Evolutionary conservation across 208 protist species (phyloP), one percentile per base, ranked within the genome.

Genomic region (Leishmania mexicana): DNA sequence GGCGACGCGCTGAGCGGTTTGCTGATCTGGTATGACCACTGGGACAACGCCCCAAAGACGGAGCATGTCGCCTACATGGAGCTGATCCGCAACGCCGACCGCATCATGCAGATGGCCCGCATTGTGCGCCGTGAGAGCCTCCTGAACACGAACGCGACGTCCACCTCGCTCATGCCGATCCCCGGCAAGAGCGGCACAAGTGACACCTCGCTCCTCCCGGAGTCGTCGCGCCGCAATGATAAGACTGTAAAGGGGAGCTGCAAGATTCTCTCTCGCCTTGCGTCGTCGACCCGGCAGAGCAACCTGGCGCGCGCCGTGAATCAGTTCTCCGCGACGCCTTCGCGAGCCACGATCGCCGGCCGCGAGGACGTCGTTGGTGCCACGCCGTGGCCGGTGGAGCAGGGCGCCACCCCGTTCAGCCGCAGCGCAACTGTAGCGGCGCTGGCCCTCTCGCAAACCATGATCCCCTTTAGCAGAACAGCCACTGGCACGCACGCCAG

Each of bases 11-110:
- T 96, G 21, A 83, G 86, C 73, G 90, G 92, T 15, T 73, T 96
- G n/a, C 89, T 96, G 19, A 89, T 96, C 76, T 96, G 92, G 92
- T 96, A 96, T 79, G 92, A 96, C 73, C 90, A 94, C 87, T 96
- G 92, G 92, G 90, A 94, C 81, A 81, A 91, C 51, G 85, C 90
- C 13, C 86, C 90, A 21, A 96, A 94, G 87, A 85, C 79, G 65
- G 92, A 96, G 81, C 87, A 96, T 83, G 87, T 93, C 13, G 89
- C 87, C 67, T 94, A 94, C 84, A 90, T 96, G 88, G 92, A 96
- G 81, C 89, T 96, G 47, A 96, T 96, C 80, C 92, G 92, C 76
- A 96, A 96, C 79, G 78, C 81, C 15, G 92, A 96, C 45, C 85
- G 86, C 76, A 87, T 96, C 40, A 90, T 94, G 86, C 90, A 94